Conservation (phyloP, 768 basidiomycete species). For the Suillus ampliporus region DNA sequence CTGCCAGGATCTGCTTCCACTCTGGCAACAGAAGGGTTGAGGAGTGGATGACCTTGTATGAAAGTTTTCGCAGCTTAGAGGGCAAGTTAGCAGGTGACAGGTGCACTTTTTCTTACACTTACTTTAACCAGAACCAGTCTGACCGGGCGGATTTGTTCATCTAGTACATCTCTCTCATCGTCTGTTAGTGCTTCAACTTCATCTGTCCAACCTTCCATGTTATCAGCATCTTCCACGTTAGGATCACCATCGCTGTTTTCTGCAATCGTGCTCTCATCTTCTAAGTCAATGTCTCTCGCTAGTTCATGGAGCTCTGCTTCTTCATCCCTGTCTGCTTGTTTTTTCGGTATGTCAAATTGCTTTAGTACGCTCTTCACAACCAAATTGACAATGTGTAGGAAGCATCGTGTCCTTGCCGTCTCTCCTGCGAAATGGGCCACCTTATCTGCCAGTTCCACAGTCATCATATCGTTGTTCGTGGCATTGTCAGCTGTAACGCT, state of each 20-base stretch:
- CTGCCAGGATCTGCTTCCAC: constrained; percentile 22
- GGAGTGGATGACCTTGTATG: constrained; percentile 23
- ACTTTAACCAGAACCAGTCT: constrained; percentile 23
- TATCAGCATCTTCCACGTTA: not conserved
- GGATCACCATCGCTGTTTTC: not conserved
- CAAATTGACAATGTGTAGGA: constrained; percentile 35
- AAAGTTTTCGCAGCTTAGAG: constrained; percentile 13
- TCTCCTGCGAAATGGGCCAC: not conserved
- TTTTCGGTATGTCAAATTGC: not conserved
- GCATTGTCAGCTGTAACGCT: constrained; percentile 25
- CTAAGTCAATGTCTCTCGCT: not conserved
- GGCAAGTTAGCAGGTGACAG: no score
- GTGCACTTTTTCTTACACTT: not conserved
- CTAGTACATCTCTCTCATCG: constrained; percentile 10
- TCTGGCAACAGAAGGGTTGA: constrained; percentile 27
- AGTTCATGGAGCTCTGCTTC: no score
- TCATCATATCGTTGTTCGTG: not conserved
- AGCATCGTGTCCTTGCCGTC: not conserved
- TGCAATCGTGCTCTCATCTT: not conserved
- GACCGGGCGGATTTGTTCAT: constrained; percentile 1
- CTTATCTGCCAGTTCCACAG: no score
- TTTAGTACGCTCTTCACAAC: constrained; percentile 34
- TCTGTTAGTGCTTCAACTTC: constrained; percentile 15
- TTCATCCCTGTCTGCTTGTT: not conserved
- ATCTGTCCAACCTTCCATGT: constrained; percentile 22